Base-by-base conservation (phyloP, 257 asterid species). In the Plantago major region DNA sequence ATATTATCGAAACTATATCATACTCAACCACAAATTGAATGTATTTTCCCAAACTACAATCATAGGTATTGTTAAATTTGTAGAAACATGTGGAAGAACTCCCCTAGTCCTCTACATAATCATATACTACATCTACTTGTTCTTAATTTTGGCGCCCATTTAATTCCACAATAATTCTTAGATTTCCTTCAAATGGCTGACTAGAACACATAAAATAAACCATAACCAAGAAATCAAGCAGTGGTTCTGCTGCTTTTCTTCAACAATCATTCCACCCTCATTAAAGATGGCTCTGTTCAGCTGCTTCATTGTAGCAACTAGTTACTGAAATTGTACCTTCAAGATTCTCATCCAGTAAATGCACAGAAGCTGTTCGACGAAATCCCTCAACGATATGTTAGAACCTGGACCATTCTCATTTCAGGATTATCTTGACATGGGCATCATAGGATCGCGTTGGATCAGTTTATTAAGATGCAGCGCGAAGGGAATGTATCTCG, bases 351-450 rank as follows among this genome's bases (percentile, higher is more conserved):
- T 45, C 62, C 60, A 0, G 53, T 16, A 0, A 3, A 52, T 58
- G 96, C 90, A 30, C 60, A 71, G 67, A 86, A 80, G 44, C 64
- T 88, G 87, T 88, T 88, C 69, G 90, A 78, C 12, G 95, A 85
- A 86, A 78, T 85, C 72, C 77, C 84, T 50, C 28, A 71, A 26
- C 77, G 80, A 73, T 87, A 88, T 78, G 93, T 86, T 55, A 71
- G 76, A 46, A 79, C 90, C 5, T 88, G 96, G 96, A 88, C 96
- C 19, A 60, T 77, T 48, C 76, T 88, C 56, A 73, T 88, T 17
- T 83, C 95, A 11, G 87, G 88, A 14, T 76, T 83, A 22, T 70
- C 79, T 28, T 68, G 78, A 71, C 50, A 26, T 53, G 85, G 90
- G 55, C 66, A 17, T 59, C 63, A 75, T 60, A 11, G 65, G 70